Conservation (phyloP, 257 asterid genomes). For the Solanum dulcamara region DNA sequence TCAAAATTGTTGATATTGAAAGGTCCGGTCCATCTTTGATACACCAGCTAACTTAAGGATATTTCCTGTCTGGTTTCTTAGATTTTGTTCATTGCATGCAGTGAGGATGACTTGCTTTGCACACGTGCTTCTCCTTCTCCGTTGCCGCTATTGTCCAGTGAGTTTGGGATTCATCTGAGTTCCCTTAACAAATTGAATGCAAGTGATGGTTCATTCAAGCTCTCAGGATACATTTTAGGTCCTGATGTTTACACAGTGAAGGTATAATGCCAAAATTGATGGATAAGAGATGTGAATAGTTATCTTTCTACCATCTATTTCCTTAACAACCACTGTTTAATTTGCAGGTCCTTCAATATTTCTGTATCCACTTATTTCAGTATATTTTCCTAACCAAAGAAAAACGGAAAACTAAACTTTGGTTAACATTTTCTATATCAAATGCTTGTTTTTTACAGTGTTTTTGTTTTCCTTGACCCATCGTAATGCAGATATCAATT, state of each 20-base stretch:
- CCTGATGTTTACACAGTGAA: conserved; percentile 37
- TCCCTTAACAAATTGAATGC: conserved; percentile 34
- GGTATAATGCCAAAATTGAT: not conserved
- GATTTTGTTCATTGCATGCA: conserved; percentile 29
- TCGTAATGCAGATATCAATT: no score
- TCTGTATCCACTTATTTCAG: conserved; percentile 54
- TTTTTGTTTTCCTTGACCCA: no score
- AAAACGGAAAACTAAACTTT: not conserved
- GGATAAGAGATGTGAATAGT: not conserved
- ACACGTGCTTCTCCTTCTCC: conserved; percentile 63
- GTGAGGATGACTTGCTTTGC: conserved; percentile 55
- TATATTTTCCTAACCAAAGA: not conserved
- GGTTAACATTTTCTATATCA: conserved; percentile 6
- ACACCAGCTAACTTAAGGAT: conserved; percentile 11
- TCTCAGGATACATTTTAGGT: conserved; percentile 73
- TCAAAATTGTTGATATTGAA: conserved; percentile 65
- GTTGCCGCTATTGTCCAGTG: conserved; percentile 42
- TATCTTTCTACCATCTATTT: not conserved
- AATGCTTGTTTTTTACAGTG: no score
- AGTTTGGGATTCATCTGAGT: conserved; percentile 55
- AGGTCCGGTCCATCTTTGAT: conserved; percentile 53
- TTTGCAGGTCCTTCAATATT: conserved; percentile 83
- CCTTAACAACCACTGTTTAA: conserved; percentile 22
- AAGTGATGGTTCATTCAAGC: conserved; percentile 46
- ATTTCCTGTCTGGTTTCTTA: not conserved